phyloP scores from a whole-genome alignment of 2,329 filamentous ascomycete species.

The Coniosporium tulheliwenetii region DNA sequence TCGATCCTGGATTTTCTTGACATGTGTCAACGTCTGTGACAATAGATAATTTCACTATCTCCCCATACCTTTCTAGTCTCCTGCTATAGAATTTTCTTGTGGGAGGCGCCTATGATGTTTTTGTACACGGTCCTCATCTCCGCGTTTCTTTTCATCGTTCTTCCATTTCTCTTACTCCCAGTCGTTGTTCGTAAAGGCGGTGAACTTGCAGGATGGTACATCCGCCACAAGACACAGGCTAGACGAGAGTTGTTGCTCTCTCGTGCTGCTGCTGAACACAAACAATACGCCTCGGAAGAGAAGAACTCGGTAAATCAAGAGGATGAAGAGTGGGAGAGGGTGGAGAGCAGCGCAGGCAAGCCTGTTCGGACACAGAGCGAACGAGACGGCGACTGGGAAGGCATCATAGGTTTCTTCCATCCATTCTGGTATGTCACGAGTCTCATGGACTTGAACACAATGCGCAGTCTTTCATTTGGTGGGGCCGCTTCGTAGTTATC shows the following conservation, averaged over 20 bases:
- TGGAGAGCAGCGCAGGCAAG: slow-evolving; percentile 37
- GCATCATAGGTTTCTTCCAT: slow-evolving; percentile 91
- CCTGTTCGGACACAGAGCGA: slow-evolving; percentile 27
- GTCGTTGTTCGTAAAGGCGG: slow-evolving; percentile 7
- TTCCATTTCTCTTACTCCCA: neutral
- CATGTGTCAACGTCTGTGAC: too few species aligned
- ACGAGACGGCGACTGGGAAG: slow-evolving; percentile 52
- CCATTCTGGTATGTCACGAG: slow-evolving; percentile 66
- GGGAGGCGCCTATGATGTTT: too few species aligned
- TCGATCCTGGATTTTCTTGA: too few species aligned
- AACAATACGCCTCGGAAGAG: neutral
- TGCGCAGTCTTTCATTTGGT: slow-evolving; percentile 7
- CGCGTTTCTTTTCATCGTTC: too few species aligned
- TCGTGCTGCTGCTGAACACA: slow-evolving; percentile 4
- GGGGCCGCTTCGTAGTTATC: too few species aligned
- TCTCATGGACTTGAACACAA: neutral
- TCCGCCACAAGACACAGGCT: slow-evolving; percentile 4
- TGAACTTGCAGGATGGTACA: slow-evolving; percentile 5
- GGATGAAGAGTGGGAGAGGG: slow-evolving; percentile 57
- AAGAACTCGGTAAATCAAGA: slow-evolving; percentile 16
- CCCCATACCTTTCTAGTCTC: too few species aligned
- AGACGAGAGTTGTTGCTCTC: slow-evolving; percentile 5
- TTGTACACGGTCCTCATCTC: too few species aligned
- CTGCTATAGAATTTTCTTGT: too few species aligned
- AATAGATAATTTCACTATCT: too few species aligned